These are phyloP conservation scores for Pythium dissimile DNA, from an alignment of 352 stramenopile species.

Conservation along the genomic window DNA sequence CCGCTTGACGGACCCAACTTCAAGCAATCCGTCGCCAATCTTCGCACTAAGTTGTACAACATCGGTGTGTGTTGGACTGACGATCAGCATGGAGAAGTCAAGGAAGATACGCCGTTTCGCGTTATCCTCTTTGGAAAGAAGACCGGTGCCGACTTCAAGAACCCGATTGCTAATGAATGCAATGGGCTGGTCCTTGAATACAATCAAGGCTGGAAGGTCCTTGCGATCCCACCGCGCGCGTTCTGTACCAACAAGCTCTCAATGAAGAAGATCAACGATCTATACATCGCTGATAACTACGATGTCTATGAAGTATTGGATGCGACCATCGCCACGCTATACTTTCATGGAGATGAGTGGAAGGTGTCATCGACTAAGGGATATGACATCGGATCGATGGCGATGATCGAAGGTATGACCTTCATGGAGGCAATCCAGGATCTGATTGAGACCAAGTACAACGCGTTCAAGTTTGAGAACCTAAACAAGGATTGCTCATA, in stretches of 20 bases:
- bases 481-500: background rate
- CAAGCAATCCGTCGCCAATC: no score
- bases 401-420: background rate
- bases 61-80: conserved; percentile 1
- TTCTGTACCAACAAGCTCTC: conserved; percentile 2
- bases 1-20: no score
- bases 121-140: background rate
- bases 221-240: background rate
- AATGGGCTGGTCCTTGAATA: background rate
- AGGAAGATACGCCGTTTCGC: background rate
- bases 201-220: background rate
- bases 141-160: background rate
- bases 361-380: background rate
- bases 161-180: background rate
- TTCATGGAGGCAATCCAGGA: background rate
- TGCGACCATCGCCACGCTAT: background rate
- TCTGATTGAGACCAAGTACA: background rate
- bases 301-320: conserved; percentile 3
- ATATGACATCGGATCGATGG: background rate
- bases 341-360: background rate
- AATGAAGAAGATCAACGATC: conserved; percentile 1
- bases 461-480: background rate
- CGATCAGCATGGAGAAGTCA: background rate
- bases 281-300: background rate
- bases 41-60: no score